phyloP scores from a whole-genome alignment of 257 asterid species.

The Catharanthus roseus region DNA sequence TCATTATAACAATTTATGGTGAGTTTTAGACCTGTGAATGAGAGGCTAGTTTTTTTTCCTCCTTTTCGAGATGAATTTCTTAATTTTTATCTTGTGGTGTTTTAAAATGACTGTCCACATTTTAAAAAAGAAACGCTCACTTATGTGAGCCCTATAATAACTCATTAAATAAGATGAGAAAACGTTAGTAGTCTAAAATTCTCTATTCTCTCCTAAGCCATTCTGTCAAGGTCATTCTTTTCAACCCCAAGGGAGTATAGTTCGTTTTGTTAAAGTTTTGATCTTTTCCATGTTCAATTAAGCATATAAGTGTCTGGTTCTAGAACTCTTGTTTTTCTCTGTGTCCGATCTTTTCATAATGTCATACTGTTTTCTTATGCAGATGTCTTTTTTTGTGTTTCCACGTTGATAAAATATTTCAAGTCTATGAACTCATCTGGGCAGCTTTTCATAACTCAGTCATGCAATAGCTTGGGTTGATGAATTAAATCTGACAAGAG shows the following conservation, averaged over 20 bases:
- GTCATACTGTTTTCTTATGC: background rate
- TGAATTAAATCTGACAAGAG: background rate
- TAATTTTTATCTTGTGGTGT: background rate
- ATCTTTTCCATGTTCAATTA: background rate
- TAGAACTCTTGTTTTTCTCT: no score
- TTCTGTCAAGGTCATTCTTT: background rate
- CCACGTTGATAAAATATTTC: background rate
- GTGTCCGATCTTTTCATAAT: background rate
- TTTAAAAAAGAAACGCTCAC: background rate
- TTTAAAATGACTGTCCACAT: background rate
- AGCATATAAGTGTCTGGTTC: background rate
- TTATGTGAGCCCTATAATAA: background rate
- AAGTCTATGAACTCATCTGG: background rate
- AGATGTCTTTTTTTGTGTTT: background rate
- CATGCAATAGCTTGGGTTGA: no score
- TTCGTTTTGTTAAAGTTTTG: background rate
- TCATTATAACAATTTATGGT: slow-evolving; percentile 57
- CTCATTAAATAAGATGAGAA: background rate
- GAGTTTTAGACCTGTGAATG: slow-evolving; percentile 17
- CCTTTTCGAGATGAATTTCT: background rate
- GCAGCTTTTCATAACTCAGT: no score
- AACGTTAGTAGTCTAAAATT: background rate
- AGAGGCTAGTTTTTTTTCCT: background rate
- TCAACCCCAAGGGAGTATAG: background rate
- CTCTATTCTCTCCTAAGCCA: background rate